These are phyloP conservation scores for Casuarina cunninghamiana DNA, from an alignment of 306 rosid genomes.

Conservation along the genomic window DNA sequence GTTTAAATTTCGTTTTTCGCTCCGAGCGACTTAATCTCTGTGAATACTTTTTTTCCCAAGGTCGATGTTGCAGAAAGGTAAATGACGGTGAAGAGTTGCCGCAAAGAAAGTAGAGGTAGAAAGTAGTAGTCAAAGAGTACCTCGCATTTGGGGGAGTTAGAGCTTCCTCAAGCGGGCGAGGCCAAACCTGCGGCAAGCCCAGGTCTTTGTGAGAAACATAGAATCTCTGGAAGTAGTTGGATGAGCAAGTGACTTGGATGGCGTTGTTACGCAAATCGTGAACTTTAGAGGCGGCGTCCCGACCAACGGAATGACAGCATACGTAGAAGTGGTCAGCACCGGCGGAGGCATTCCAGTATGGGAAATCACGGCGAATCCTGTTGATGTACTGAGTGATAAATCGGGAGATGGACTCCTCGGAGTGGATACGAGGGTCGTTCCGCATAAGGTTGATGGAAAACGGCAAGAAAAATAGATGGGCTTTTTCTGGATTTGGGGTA, in stretches of 20 bases:
- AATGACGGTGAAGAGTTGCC: too few species aligned
- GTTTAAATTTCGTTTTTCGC: too few species aligned
- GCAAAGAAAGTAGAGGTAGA: not conserved
- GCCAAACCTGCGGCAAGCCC: constrained; percentile 38
- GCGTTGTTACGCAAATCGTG: constrained; percentile 27
- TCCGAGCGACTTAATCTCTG: too few species aligned
- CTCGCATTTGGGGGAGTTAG: constrained; percentile 28
- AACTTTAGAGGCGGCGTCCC: constrained; percentile 28
- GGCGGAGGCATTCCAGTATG: constrained; percentile 30
- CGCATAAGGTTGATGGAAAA: constrained; percentile 37
- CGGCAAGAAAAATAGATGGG: constrained; percentile 34
- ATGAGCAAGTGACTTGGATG: constrained; percentile 40
- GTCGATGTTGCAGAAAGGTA: too few species aligned
- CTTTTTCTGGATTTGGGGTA: constrained; percentile 18
- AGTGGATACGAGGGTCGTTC: constrained; percentile 30
- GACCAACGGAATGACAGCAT: constrained; percentile 37
- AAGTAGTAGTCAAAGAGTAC: not conserved
- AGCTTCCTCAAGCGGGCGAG: constrained; percentile 21
- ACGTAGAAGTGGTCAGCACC: constrained; percentile 38
- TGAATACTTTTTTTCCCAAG: too few species aligned
- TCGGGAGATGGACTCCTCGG: constrained; percentile 28
- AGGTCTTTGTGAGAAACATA: constrained; percentile 34
- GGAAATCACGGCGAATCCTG: constrained; percentile 8
- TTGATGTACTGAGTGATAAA: constrained; percentile 20
- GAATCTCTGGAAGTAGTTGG: constrained; percentile 36